Conservation (phyloP, 306 rosid genomes). For the Fagus sylvatica region DNA sequence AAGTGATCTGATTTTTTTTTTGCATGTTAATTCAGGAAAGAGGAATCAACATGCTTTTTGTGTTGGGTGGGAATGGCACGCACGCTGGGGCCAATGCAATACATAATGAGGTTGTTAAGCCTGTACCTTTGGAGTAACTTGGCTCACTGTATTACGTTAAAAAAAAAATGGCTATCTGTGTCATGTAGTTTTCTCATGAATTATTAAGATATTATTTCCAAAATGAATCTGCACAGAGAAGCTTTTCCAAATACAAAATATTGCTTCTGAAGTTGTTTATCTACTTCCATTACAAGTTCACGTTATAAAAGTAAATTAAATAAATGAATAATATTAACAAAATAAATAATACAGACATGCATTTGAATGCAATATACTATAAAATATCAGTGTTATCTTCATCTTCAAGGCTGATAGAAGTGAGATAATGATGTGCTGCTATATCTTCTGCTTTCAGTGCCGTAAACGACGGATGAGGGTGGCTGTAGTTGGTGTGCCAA, state of each 20-base stretch:
- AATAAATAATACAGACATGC: neutral
- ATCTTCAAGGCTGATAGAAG: neutral
- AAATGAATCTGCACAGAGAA: neutral
- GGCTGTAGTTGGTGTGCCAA: slow-evolving; percentile 93
- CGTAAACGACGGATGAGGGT: slow-evolving; percentile 66
- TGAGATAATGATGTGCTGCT: neutral
- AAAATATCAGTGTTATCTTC: neutral
- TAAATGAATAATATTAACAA: neutral
- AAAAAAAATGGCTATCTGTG: neutral
- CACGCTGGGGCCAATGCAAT: slow-evolving; percentile 98
- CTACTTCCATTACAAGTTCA: neutral
- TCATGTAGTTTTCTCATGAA: slow-evolving; percentile 9
- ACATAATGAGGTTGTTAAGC: slow-evolving; percentile 77
- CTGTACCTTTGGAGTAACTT: slow-evolving; percentile 10
- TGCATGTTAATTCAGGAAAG: slow-evolving; percentile 61
- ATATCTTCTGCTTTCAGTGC: slow-evolving; percentile 52
- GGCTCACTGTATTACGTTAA: slow-evolving; percentile 1
- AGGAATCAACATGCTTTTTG: slow-evolving; percentile 96
- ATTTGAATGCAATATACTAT: slow-evolving; percentile 11
- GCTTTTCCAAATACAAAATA: neutral
- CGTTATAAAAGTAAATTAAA: neutral
- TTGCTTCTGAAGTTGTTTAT: neutral
- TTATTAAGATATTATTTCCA: neutral
- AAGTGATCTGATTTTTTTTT: slow-evolving; percentile 19
- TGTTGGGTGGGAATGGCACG: slow-evolving; percentile 97